These are phyloP conservation scores for Protostelium mycophagum DNA, from an alignment of 78 protist genomes.

Conservation along the genomic window DNA sequence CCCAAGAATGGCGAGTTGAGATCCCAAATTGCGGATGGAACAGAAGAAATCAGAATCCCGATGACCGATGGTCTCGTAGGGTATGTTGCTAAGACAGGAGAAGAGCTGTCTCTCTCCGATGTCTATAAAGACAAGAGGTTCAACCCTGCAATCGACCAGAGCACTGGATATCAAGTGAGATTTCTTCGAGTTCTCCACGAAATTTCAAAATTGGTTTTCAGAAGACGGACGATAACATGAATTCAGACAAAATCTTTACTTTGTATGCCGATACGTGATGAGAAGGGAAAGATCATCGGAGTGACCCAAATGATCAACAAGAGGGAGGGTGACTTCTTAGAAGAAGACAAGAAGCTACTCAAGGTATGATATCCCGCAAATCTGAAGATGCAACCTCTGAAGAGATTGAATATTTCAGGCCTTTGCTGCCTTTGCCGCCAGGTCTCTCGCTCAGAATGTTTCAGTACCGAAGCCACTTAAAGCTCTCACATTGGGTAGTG, in stretches of 20 bases:
- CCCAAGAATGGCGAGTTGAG: slow-evolving; percentile 10
- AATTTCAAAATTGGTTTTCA: too few species aligned
- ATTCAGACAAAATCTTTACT: slow-evolving; percentile 3
- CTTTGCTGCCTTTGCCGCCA: not conserved
- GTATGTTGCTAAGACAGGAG: slow-evolving; percentile 28
- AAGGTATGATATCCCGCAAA: not conserved
- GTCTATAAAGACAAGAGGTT: slow-evolving; percentile 22
- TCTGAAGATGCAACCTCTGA: not conserved
- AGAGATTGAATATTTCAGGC: not conserved
- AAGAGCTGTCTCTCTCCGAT: not conserved
- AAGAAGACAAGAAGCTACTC: slow-evolving; percentile 12
- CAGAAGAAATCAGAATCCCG: slow-evolving; percentile 16
- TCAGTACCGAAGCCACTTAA: not conserved
- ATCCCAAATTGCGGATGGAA: slow-evolving; percentile 12
- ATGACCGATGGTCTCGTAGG: slow-evolving; percentile 1
- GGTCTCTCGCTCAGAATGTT: not conserved
- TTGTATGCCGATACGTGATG: slow-evolving; percentile 17
- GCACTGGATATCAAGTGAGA: not conserved
- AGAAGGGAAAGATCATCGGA: slow-evolving; percentile 20
- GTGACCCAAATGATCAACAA: slow-evolving; percentile 35
- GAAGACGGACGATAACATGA: not conserved
- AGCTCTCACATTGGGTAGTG: not conserved
- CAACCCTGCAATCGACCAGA: slow-evolving; percentile 14
- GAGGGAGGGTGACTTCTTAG: slow-evolving; percentile 12
- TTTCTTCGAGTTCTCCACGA: not conserved